Evolutionary conservation across 2,329 filamentous ascomycete genomes (phyloP), one percentile per base, ranked within the genome.

Genomic region (Clonostachys solani): DNA sequence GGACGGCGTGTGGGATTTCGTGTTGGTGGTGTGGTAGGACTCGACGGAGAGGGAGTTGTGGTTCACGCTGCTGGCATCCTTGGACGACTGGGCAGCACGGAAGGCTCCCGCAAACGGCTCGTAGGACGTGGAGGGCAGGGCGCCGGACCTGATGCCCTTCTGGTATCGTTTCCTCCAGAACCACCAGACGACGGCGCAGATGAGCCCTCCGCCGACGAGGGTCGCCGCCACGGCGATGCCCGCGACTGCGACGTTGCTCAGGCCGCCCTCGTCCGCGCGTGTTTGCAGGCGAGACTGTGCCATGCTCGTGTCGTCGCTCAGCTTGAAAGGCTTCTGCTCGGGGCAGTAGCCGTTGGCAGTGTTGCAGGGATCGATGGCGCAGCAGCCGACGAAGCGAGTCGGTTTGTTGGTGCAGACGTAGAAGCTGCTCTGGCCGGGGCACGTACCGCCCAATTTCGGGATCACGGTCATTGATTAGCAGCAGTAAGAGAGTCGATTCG

Each of bases 141-240:
- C 43, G 5, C 41, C 19, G 38, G 40, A 19, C 2, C 17, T 23
- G 23, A 29, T 29, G 17, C 47, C 33, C 4, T 45, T 44, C n/a
- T 18, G 16, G 43, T 45, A 48, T n/a, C 36, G 43, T 33, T 42
- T 45, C 19, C 42, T 40, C 17, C 45, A 45, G 45, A 48, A 47
- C 33, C 44, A 47, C 35, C 62, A 56, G 18, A 65, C 48, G n/a
- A 57, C 37, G 46, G 58, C 64, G 3, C 60, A 63, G 29, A 63
- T 47, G 4, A 45, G 51, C 5, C 58, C 56, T 2, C 65, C 60
- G 19, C 62, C 52, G 12, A 53, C 56, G 9, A 63, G 54, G 4
- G 60, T 60, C 9, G 60, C 65, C 17, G 65, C 66, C 7, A 66
- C 63, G 12, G 64, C 63, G 40, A 69, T 65, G 7, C 67, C 67